A percentile compares a stretch with the other conserved stretches of the same genome.
Conservation (phyloP, 345 rosid species). For the Dimocarpus longan region DNA sequence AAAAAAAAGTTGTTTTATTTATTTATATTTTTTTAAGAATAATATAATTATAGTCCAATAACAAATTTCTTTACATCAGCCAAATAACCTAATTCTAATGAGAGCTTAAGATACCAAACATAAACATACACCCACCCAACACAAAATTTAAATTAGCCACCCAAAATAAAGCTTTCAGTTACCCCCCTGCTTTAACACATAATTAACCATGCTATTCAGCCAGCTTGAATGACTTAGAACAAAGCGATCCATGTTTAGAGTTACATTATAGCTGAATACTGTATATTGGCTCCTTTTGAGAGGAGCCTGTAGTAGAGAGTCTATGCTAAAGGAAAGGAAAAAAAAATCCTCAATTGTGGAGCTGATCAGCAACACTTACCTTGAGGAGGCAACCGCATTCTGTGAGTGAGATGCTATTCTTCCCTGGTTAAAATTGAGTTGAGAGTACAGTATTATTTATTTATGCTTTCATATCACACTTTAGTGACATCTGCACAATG, state of each 20-base stretch:
- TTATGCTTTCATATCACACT: background rate
- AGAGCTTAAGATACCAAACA: too few species aligned
- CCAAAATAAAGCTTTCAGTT: too few species aligned
- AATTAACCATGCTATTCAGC: background rate
- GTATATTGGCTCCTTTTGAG: background rate
- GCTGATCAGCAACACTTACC: background rate
- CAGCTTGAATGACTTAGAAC: background rate
- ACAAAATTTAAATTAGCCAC: too few species aligned
- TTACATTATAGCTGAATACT: background rate
- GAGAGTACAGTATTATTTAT: background rate
- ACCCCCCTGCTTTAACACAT: background rate
- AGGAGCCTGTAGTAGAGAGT: background rate
- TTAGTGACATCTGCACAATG: background rate
- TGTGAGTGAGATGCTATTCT: background rate
- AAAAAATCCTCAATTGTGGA: background rate
- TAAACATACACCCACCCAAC: too few species aligned
- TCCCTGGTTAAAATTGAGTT: background rate
- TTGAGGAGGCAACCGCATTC: background rate
- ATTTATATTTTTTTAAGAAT: too few species aligned
- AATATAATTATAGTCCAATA: too few species aligned
- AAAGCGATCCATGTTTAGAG: background rate
- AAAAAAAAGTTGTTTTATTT: too few species aligned
- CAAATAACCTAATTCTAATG: too few species aligned
- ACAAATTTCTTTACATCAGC: too few species aligned
- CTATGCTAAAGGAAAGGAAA: background rate